Conservation (phyloP, 2,329 filamentous ascomycete genomes). For the Passalora sequoiae region DNA sequence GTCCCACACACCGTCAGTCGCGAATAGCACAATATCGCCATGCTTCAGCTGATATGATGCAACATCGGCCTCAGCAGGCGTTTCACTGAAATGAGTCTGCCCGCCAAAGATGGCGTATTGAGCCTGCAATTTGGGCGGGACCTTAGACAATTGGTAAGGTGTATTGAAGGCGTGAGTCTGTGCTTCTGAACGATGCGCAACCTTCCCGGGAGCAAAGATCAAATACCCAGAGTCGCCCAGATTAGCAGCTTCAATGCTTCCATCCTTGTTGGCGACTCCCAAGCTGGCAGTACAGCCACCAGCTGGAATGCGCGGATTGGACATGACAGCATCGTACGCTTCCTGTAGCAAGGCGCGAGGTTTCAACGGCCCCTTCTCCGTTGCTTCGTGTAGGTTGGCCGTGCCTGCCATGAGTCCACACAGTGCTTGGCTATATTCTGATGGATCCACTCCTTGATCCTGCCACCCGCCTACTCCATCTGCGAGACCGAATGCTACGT, state of each 20-base stretch:
- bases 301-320: constrained; percentile 66
- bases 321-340: constrained; percentile 76
- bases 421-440: constrained; percentile 88
- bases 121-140: constrained; percentile 71
- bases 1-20: constrained; percentile 93
- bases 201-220: constrained; percentile 76
- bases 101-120: constrained; percentile 82
- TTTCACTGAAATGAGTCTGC: constrained; percentile 62
- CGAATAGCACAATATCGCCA: constrained; percentile 89
- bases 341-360: constrained; percentile 70
- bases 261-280: constrained; percentile 68
- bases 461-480: constrained; percentile 96
- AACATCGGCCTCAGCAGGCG: constrained; percentile 76
- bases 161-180: constrained; percentile 98
- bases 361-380: constrained; percentile 21
- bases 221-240: constrained; percentile 93
- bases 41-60: constrained; percentile 72
- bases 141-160: constrained; percentile 85
- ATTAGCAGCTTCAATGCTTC: constrained; percentile 81
- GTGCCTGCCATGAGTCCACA: constrained; percentile 80
- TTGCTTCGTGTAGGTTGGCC: constrained; percentile 40
- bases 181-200: constrained; percentile 74
- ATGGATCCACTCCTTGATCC: constrained; percentile 86
- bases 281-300: constrained; percentile 91
- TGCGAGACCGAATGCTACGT: constrained; percentile 80